A percentile compares a stretch with the other conserved stretches of the same genome.
Conservation (phyloP, 257 asterid species). For the Solanum microdontum region DNA sequence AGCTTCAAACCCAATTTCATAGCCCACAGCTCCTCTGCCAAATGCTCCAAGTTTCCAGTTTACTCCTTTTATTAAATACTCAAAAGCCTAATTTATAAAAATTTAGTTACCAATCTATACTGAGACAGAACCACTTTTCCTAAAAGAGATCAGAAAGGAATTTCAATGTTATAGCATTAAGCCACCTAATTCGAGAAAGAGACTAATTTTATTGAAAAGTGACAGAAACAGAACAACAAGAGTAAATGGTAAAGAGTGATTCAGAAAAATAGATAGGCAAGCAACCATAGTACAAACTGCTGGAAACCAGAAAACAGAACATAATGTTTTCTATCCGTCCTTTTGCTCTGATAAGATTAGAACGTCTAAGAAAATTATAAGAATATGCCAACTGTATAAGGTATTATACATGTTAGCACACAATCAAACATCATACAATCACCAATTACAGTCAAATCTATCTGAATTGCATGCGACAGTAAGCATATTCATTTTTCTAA, state of each 20-base stretch:
- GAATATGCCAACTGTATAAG: background rate
- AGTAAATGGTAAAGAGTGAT: background rate
- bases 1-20: constrained; percentile 92
- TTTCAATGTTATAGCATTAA: background rate
- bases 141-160: background rate
- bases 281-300: background rate
- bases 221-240: background rate
- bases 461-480: background rate
- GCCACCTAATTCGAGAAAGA: background rate
- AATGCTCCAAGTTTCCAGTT: constrained; percentile 84
- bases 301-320: background rate
- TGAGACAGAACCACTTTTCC: background rate
- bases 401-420: background rate
- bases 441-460: background rate
- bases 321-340: background rate
- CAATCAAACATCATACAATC: background rate
- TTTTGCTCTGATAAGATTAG: background rate
- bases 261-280: background rate
- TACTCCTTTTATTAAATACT: constrained; percentile 64
- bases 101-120: constrained; percentile 28
- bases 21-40: constrained; percentile 98
- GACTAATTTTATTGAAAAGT: background rate
- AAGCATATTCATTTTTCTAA: background rate
- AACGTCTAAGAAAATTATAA: background rate
- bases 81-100: constrained; percentile 52